A percentile compares a stretch with the other conserved stretches of the same genome.
These are phyloP conservation scores for Annulohypoxylon truncatum DNA, from an alignment of 2,329 filamentous ascomycete species.

Conservation along the genomic window DNA sequence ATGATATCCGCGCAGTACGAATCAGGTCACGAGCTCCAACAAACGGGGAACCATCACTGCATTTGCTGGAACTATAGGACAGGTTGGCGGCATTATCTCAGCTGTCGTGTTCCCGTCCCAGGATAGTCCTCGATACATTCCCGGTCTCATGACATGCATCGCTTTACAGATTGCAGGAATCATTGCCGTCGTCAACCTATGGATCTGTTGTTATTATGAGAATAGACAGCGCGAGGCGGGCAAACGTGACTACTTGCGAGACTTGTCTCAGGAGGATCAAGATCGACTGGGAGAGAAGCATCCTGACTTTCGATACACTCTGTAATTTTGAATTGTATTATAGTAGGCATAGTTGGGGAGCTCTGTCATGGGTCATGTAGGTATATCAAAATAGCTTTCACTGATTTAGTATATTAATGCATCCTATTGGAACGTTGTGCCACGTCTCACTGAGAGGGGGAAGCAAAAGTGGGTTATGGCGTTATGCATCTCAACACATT, in stretches of 20 bases:
- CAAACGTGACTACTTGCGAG: constrained; percentile 51
- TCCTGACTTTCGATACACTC: constrained; percentile 53
- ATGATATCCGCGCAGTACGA: constrained; percentile 38
- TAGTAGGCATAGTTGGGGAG: background rate
- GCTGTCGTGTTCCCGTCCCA: constrained; percentile 43
- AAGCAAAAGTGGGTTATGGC: no score
- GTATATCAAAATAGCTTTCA: no score
- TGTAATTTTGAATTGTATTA: background rate
- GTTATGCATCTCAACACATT: no score
- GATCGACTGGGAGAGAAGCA: constrained; percentile 55
- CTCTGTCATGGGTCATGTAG: background rate
- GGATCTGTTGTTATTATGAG: constrained; percentile 43
- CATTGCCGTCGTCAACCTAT: constrained; percentile 34
- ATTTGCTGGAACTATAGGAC: constrained; percentile 59
- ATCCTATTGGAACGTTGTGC: no score
- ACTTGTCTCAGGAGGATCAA: constrained; percentile 51
- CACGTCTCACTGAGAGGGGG: no score
- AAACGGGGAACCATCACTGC: constrained; percentile 60
- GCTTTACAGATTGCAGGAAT: constrained; percentile 39
- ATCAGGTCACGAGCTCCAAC: constrained; percentile 60
- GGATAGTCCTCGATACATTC: constrained; percentile 45
- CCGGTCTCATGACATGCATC: constrained; percentile 50
- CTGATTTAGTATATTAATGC: no score
- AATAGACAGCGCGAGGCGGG: constrained; percentile 52
- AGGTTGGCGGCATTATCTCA: constrained; percentile 52